A percentile compares a stretch with the other conserved stretches of the same genome.
phyloP scores from a whole-genome alignment of 768 basidiomycete genomes.

The Collybiopsis luxurians region DNA sequence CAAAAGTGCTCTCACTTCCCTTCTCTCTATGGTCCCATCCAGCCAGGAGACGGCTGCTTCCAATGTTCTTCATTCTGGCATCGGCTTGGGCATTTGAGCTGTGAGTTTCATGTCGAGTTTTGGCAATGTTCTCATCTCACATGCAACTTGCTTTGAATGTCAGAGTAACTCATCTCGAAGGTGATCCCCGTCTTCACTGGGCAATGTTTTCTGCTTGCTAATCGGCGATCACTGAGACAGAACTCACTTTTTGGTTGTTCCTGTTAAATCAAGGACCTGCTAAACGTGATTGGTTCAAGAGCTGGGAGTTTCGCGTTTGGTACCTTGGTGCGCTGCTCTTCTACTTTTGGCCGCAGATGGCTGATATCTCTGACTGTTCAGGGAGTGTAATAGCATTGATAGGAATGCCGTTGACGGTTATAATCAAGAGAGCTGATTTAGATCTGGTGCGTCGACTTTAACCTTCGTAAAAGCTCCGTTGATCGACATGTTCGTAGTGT shows the following conservation, averaged over 20 bases:
- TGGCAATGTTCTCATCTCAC: neutral
- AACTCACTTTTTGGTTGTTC: conserved; percentile 82
- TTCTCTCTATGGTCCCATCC: conserved; percentile 43
- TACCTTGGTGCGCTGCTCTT: conserved; percentile 47
- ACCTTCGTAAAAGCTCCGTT: conserved; percentile 9
- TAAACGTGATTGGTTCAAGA: conserved; percentile 74
- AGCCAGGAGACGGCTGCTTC: conserved; percentile 57
- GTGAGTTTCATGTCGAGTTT: conserved; percentile 38
- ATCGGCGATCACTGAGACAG: conserved; percentile 29
- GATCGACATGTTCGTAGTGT: conserved; percentile 38
- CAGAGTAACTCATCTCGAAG: conserved; percentile 82
- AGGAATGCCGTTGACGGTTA: conserved; percentile 70
- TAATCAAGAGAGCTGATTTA: conserved; percentile 56
- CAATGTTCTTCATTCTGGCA: conserved; percentile 69
- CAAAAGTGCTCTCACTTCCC: conserved; percentile 56
- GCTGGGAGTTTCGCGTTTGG: conserved; percentile 78
- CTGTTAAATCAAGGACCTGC: conserved; percentile 73
- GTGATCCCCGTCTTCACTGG: conserved; percentile 30
- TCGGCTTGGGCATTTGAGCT: conserved; percentile 75
- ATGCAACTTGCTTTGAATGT: conserved; percentile 1
- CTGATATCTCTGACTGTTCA: conserved; percentile 22
- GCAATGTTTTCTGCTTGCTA: neutral
- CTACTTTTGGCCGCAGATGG: neutral
- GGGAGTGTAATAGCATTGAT: conserved; percentile 64
- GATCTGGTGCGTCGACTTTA: conserved; percentile 43